Evolutionary conservation across 441 rosid genomes (phyloP), one percentile per base, ranked within the genome.

Genomic region (Populus hybrid): DNA sequence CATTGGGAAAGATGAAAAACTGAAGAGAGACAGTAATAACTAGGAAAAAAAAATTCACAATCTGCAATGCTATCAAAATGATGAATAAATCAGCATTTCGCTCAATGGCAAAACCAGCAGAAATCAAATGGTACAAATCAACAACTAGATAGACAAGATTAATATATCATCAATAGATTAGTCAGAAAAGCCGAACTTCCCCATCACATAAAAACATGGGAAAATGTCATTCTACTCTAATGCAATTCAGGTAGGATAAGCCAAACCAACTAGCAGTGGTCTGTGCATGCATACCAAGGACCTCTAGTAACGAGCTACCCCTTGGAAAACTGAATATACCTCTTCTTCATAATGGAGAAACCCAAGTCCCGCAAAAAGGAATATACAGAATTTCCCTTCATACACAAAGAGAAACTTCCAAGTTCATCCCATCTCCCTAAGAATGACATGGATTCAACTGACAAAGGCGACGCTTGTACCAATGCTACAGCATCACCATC

Each of bases 121-220:
- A 76, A 77, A 76, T 66, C 31, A 69, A 28, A 74, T 63, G 76
- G 61, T 78, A 72, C 79, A 82, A 53, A 74, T 38, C n/a, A 63
- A 53, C 26, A 20, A 28, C 72, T 38, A 35, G 66, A 42, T 24
- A 61, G 64, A 64, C 61, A 83, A 73, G 69, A 65, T 74, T 70
- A 84, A 45, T 45, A 12, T 45, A 45, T 45, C 77, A 45, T 45
- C 77, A 74, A 72, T 77, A 77, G 75, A 82, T 81, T 82, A 83
- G 75, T 68, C 61, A 68, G 68, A 42, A 56, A 73, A 83, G 42
- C 56, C 81, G 50, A 83, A 87, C 84, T 82, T 76, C 83, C 89
- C 91, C 91, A 78, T 74, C 85, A 82, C 42, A 80, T 81, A 81
- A 88, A 86, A 86, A 80, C 71, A 76, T 64, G 88, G 89, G 90